Conservation (phyloP, 2,329 filamentous ascomycete species). For the Stemphylium beticola region DNA sequence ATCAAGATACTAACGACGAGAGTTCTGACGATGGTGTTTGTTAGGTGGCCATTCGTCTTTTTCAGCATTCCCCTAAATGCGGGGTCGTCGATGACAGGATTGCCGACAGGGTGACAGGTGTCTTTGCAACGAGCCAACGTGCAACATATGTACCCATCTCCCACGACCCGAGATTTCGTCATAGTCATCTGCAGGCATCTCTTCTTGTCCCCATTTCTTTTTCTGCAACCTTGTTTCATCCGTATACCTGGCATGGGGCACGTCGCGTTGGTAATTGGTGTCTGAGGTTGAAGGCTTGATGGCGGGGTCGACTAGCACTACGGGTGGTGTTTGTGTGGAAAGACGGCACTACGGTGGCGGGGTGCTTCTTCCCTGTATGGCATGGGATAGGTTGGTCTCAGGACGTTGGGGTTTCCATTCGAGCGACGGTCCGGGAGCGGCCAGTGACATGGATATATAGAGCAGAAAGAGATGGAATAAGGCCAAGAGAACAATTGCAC, state of each 20-base stretch:
- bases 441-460: not conserved
- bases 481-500: not conserved
- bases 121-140: too few species aligned
- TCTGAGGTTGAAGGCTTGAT: slow-evolving; percentile 22
- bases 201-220: slow-evolving; percentile 9
- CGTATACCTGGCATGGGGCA: slow-evolving; percentile 21
- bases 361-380: slow-evolving; percentile 9
- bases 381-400: slow-evolving; percentile 11
- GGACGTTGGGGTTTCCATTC: not conserved
- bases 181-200: not conserved
- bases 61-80: not conserved
- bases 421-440: not conserved
- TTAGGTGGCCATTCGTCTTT: not conserved
- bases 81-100: not conserved
- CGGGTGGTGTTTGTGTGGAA: slow-evolving; percentile 16
- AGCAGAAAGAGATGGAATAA: not conserved
- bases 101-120: too few species aligned
- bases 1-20: slow-evolving; percentile 22
- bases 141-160: not conserved
- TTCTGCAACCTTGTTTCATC: slow-evolving; percentile 35
- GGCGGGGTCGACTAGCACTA: slow-evolving; percentile 27
- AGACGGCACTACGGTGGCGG: slow-evolving; percentile 19
- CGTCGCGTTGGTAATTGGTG: slow-evolving; percentile 27
- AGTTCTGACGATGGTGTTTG: slow-evolving; percentile 8
- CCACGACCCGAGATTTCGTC: slow-evolving; percentile 7